Evolutionary conservation across 2,329 filamentous ascomycete species (phyloP), one percentile per base, ranked within the genome.

Genomic region (Alternaria arbusti): DNA sequence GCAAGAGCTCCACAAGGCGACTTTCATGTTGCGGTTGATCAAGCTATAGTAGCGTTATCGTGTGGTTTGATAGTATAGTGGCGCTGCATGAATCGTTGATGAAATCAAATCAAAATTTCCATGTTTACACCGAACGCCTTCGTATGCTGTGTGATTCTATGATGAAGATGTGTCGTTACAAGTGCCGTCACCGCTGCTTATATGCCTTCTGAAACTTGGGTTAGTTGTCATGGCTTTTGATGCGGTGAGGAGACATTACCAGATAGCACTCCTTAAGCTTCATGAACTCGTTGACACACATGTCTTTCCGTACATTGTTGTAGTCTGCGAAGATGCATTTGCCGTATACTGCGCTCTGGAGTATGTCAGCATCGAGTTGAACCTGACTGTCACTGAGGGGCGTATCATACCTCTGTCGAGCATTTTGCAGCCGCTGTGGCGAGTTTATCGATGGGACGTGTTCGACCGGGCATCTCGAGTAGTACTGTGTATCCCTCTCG

Each of bases 271-370:
- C 86, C 79, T 97, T 97, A 52, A 98, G 80, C 69, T 84, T 89
- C 80, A 96, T 84, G 71, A 99, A 98, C 76, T 97, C 94, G 61
- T 88, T 89, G 5, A 86, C 85, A 76, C 96, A 99, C 84, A 96
- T 96, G 77, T 97, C 93, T 77, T 97, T 97, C 72, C 94, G 88
- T 4, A 97, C 88, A 5, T 93, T 88, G 76, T 95, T 95, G 82
- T 97, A 98, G 77, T 98, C 95, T 43, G 89, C 88, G 54, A 95
- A 87, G 68, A 99, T 90, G 78, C 96, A 99, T 84, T 94, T 94
- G 70, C 95, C 96, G 76, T 98, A 99, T 12, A 88, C 84, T 3
- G 93, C 86, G 56, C 93, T 91, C 95, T 98, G 44, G 13, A 7
- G 6, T 11, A 17, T 45, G 26, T 61, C 13, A 61, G 32, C 28